phyloP scores from a whole-genome alignment of 805 yeast genomes.

The Yarrowia keelungensis region DNA sequence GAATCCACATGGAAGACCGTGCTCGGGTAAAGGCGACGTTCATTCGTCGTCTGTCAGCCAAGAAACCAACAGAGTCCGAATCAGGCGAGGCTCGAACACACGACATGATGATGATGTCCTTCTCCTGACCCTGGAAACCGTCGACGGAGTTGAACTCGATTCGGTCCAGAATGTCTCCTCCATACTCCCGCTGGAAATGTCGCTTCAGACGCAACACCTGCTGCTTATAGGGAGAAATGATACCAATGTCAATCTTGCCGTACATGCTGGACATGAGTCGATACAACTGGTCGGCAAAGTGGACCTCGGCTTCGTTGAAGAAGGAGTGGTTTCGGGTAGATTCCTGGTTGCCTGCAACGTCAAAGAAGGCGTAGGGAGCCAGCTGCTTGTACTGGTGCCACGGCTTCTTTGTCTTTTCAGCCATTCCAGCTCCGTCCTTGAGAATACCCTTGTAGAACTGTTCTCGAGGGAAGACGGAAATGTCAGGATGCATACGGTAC shows the following conservation, averaged over 20 bases:
- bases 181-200: constrained; percentile 65
- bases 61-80: constrained; percentile 72
- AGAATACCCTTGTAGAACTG: constrained; percentile 79
- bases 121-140: constrained; percentile 98
- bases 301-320: constrained; percentile 74
- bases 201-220: constrained; percentile 70
- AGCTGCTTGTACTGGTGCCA: constrained; percentile 73
- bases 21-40: constrained; percentile 97
- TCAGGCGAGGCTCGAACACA: constrained; percentile 88
- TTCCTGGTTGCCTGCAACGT: constrained; percentile 68
- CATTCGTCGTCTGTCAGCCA: constrained; percentile 92
- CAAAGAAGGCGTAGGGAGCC: constrained; percentile 81
- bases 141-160: constrained; percentile 94
- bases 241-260: constrained; percentile 68
- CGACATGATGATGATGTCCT: constrained; percentile 89
- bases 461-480: constrained; percentile 82
- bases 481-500: constrained; percentile 96
- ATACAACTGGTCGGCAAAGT: constrained; percentile 71
- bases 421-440: constrained; percentile 81
- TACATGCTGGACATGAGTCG: constrained; percentile 55
- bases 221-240: constrained; percentile 94
- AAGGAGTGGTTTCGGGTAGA: constrained; percentile 69
- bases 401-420: constrained; percentile 60
- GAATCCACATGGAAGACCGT: constrained; percentile 85
- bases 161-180: constrained; percentile 64